A percentile compares a stretch with the other conserved stretches of the same genome.
Evolutionary conservation across 352 stramenopile species (phyloP).

Genomic region (Halophytophthora batemanensis): DNA sequence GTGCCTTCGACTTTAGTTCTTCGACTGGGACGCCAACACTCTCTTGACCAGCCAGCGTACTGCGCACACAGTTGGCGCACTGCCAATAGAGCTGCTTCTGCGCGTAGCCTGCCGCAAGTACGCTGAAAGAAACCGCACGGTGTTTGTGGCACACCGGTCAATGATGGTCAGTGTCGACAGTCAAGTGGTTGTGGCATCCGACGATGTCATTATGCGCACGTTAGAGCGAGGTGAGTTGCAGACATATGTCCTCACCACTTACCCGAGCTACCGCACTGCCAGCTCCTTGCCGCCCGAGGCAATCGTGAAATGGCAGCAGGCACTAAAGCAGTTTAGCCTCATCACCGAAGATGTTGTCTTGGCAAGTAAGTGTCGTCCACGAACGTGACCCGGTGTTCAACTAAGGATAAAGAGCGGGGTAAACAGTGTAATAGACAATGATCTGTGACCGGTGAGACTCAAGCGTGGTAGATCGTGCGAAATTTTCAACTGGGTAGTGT

Average conservation of each 20-base stretch:
- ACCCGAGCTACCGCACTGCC: conserved; percentile 12
- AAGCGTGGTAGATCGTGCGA: no score
- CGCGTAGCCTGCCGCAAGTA: conserved; percentile 18
- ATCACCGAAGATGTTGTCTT: conserved; percentile 17
- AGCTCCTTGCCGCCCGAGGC: conserved; percentile 8
- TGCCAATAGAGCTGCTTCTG: conserved; percentile 13
- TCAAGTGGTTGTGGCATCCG: conserved; percentile 6
- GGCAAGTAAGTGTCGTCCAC: no score
- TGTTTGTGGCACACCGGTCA: conserved; percentile 15
- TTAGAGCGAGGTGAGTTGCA: conserved; percentile 10
- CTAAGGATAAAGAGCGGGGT: no score
- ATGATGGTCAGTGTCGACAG: conserved; percentile 3
- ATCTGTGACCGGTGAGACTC: no score
- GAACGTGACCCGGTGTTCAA: no score
- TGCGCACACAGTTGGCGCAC: background rate
- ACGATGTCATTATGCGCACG: conserved; percentile 11
- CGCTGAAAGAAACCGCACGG: conserved; percentile 1
- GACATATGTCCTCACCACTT: conserved; percentile 15
- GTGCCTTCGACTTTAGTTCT: background rate
- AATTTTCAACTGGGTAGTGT: no score
- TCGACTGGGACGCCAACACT: conserved; percentile 15
- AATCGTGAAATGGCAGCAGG: conserved; percentile 10
- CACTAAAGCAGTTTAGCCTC: conserved; percentile 16
- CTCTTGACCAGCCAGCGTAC: conserved; percentile 10
- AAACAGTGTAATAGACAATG: no score